Percentiles rank a stretch among this genome's conserved stretches.
These are phyloP conservation scores for Calocybe gambosa DNA, from an alignment of 1,284 basidiomycete species.

Conservation along the genomic window DNA sequence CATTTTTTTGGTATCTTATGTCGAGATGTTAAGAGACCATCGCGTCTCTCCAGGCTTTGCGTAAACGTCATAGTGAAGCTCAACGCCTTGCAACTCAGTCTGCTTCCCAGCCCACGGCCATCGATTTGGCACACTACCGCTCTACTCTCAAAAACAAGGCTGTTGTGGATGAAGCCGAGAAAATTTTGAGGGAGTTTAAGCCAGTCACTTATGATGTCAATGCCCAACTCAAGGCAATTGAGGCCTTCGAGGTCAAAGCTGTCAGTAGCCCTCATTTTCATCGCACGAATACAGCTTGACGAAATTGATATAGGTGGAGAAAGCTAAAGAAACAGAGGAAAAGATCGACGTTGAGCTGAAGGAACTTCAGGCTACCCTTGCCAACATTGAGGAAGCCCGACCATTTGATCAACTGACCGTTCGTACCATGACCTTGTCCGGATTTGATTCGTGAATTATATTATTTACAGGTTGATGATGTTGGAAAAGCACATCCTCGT, in stretches of 20 bases:
- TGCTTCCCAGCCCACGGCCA: constrained; percentile 69
- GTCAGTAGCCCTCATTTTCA: constrained; percentile 41
- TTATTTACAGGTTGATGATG: constrained; percentile 70
- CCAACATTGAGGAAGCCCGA: constrained; percentile 97
- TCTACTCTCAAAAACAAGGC: constrained; percentile 89
- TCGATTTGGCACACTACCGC: constrained; percentile 92
- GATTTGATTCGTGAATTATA: neutral
- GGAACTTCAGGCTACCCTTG: constrained; percentile 89
- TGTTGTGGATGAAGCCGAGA: constrained; percentile 91
- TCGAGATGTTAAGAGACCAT: constrained; percentile 66
- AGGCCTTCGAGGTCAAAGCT: constrained; percentile 95
- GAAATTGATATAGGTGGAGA: constrained; percentile 62
- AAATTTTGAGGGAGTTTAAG: constrained; percentile 86
- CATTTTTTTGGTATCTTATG: neutral
- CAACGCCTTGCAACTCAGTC: constrained; percentile 71
- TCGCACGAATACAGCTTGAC: constrained; percentile 2
- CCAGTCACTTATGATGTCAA: constrained; percentile 94
- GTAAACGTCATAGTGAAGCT: constrained; percentile 91
- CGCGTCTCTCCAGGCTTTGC: constrained; percentile 88
- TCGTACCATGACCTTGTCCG: constrained; percentile 11
- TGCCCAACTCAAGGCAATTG: constrained; percentile 92
- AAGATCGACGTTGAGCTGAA: constrained; percentile 93
- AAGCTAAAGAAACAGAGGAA: constrained; percentile 85
- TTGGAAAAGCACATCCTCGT: constrained; percentile 90
- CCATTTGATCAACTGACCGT: constrained; percentile 97